Evolutionary conservation across 2,329 filamentous ascomycete species (phyloP), one percentile per base, ranked within the genome.

Genomic region (Aspergillus novoparasiticus): DNA sequence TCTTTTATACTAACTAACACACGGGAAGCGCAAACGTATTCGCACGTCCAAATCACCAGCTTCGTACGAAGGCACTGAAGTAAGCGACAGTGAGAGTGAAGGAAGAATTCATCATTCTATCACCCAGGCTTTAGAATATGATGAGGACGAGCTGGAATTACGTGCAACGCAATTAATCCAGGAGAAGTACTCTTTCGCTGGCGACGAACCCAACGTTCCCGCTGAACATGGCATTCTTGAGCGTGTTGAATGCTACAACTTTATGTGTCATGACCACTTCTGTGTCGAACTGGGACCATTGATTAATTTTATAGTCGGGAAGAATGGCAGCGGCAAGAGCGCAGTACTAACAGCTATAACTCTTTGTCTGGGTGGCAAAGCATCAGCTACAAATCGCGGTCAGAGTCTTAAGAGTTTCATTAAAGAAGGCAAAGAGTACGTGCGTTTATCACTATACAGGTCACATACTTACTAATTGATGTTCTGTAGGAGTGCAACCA

Each of bases 251-350:
- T 96, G 93, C 76, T 86, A 88, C 70, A 97, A 97, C 76, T 98
- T 98, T 79, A 98, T 98, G 95, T 98, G 94, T 73, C 95, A 99
- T 76, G 84, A 88, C 51, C 89, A 90, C 60, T 85, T 98, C 21
- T 87, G 90, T 50, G 91, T 96, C 64, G 86, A 90, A 61, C 84
- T 99, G n/a, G 95, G 95, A 0, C 95, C 95, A 0, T 82, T 97
- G 43, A 96, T 99, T 77, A 99, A 99, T 78, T 99, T 99, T 79
- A 94, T 99, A 65, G 94, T 97, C 60, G 95, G 95, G 19, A 93
- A 97, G 77, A 99, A 99, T 75, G 95, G 95, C 36, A 98, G 94
- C 75, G 95, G 95, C 41, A 99, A 99, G 81, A 99, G 95, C 76
- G 95, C 95, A 3, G 90, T 98, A 16, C 81, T 99, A 32, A 98